Base-by-base conservation (phyloP, 371 early-diverging fungal species). In the Enteropsectra breve region DNA sequence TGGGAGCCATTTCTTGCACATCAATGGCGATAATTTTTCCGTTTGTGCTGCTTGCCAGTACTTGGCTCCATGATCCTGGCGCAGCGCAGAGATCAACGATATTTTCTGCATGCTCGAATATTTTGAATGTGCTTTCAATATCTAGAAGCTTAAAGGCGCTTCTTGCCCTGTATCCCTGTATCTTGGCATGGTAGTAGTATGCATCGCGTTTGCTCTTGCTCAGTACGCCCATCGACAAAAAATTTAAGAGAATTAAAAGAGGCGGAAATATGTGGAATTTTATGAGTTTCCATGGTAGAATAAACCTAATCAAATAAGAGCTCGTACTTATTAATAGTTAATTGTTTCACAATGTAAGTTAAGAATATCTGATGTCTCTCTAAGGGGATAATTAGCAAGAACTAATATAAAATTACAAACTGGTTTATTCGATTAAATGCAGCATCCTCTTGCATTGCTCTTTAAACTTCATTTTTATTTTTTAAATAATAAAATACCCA, bases 1-100 rank as follows among this genome's bases (percentile, higher is more conserved):
- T 81, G 36, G 97, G 93, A 0, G 89, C 90, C 90, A 97, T 97
- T 2, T 90, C 87, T 78, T 96, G 96, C 54, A 96, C 79, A 83
- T 97, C 97, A 0, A 97, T 92, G 13, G 95, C 91, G 0, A 96
- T 88, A 63, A 96, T 90, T 24, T 36, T 30, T 37, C 32, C 26
- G 0, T 43, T 28, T 18, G 26, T 60, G 0, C 28, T 26, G 18
- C 45, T 18, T 11, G 4, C 13, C n/a, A 66, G 34, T 40, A 30
- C 56, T 47, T 78, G 79, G 43, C 68, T 70, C 77, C 79, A 78
- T 36, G 72, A 66, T 18, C 79, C 79, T 2, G 79, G 79, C 15
- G 79, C 79, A 37, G 77, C 79, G 68, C 79, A 78, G 15, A 78
- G 47, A 50, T 78, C 79, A 4, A 78, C 56, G 1, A 74, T 69